Conservation (phyloP, 768 basidiomycete genomes). For the Leccinum disarticulatum region DNA sequence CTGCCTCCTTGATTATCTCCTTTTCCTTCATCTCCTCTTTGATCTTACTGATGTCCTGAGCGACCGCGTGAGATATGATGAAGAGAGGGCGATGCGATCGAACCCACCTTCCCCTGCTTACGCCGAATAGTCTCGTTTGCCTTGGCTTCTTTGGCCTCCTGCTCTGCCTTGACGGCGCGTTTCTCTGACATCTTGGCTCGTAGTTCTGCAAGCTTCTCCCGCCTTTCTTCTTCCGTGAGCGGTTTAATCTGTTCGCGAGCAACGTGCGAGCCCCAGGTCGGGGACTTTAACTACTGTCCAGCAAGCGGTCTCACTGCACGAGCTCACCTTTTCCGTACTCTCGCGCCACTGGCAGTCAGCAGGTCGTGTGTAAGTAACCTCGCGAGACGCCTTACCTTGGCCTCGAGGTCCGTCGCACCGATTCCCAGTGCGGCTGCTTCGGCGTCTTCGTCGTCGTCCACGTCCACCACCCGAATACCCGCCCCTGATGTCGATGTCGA, state of each 20-base stretch:
- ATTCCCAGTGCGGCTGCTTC: conserved; percentile 59
- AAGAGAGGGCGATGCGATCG: not conserved
- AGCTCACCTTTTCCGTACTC: conserved; percentile 85
- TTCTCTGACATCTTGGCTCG: conserved; percentile 79
- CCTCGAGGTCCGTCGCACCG: conserved; percentile 49
- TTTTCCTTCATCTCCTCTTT: conserved; percentile 78
- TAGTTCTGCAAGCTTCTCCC: conserved; percentile 75
- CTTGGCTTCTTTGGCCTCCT: conserved; percentile 71
- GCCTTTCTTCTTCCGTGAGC: conserved; percentile 92
- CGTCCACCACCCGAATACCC: conserved; percentile 41
- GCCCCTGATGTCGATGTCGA: not conserved
- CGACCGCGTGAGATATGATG: conserved; percentile 2
- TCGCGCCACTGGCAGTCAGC: conserved; percentile 38
- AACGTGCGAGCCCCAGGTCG: not conserved
- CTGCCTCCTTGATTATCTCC: conserved; percentile 81
- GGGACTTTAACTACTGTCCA: not conserved
- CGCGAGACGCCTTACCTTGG: conserved; percentile 47
- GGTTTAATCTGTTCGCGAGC: conserved; percentile 72
- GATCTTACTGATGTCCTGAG: conserved; percentile 66
- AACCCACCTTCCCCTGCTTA: conserved; percentile 76
- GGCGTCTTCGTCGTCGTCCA: conserved; percentile 63
- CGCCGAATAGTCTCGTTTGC: conserved; percentile 78
- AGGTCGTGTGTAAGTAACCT: not conserved
- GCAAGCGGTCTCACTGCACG: not conserved
- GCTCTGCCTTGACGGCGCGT: conserved; percentile 64